phyloP scores from a whole-genome alignment of 148 eudicot genomes.

The Silene conica region DNA sequence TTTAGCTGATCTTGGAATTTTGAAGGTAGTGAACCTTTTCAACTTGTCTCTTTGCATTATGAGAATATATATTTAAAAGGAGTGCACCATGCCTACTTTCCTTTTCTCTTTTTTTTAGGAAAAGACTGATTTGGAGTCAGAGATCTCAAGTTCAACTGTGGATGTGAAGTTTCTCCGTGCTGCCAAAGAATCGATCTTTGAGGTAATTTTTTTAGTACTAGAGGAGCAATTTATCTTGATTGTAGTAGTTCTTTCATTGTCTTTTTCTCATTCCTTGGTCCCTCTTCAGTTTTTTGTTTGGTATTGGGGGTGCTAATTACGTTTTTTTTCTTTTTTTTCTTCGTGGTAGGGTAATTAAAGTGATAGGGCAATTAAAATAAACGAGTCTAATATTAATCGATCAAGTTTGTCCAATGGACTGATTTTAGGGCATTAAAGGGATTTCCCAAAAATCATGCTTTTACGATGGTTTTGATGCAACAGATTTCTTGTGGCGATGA shows the following conservation, averaged over 20 bases:
- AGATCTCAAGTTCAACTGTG: constrained; percentile 26
- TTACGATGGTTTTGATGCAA: neutral
- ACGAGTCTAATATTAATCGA: no score
- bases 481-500: neutral
- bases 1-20: constrained; percentile 36
- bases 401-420: neutral
- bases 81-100: neutral
- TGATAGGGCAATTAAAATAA: no score
- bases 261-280: neutral
- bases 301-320: neutral
- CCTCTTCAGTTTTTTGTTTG: neutral
- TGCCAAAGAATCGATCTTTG: constrained; percentile 53
- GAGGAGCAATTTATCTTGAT: neutral
- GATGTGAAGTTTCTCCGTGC: constrained; percentile 42
- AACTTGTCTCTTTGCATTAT: neutral
- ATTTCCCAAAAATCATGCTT: no score
- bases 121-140: constrained; percentile 26
- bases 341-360: no score
- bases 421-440: neutral
- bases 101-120: constrained; percentile 32
- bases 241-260: no score
- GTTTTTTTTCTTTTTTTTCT: no score
- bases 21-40: constrained; percentile 44
- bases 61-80: neutral
- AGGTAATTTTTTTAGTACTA: constrained; percentile 36